These are phyloP conservation scores for Sicyos baderoa DNA, from an alignment of 306 rosid genomes.

Conservation along the genomic window DNA sequence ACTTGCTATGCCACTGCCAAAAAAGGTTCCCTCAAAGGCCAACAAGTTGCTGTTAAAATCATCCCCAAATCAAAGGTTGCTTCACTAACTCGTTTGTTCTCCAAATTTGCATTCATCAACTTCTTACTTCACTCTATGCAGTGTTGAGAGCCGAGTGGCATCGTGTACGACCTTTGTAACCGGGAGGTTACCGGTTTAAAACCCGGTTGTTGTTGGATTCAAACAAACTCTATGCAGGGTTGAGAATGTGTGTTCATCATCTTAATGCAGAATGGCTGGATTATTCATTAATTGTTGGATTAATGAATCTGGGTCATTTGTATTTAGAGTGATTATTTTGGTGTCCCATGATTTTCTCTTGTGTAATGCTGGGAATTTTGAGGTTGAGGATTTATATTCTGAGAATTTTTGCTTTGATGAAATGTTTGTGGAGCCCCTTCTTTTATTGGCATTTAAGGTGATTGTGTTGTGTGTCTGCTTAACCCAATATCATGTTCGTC, in stretches of 20 bases:
- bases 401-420: conserved; percentile 1
- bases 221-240: too few species aligned
- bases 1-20: conserved; percentile 72
- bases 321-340: background rate
- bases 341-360: background rate
- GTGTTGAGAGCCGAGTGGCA: too few species aligned
- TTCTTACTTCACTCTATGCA: too few species aligned
- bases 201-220: too few species aligned
- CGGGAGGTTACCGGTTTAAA: too few species aligned
- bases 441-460: conserved; percentile 17
- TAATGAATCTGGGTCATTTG: background rate
- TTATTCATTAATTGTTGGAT: background rate
- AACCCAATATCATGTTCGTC: conserved; percentile 10
- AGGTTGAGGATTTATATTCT: background rate
- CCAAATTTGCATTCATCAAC: too few species aligned
- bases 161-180: too few species aligned
- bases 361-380: background rate
- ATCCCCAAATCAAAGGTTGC: conserved; percentile 82
- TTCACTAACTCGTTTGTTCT: too few species aligned
- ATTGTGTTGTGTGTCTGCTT: conserved; percentile 10
- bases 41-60: conserved; percentile 81
- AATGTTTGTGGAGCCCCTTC: conserved; percentile 16
- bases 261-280: too few species aligned
- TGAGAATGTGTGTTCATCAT: too few species aligned
- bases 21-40: conserved; percentile 69